Conservation (phyloP, 176 grass and related monocot species). For the Oryza officinalis region DNA sequence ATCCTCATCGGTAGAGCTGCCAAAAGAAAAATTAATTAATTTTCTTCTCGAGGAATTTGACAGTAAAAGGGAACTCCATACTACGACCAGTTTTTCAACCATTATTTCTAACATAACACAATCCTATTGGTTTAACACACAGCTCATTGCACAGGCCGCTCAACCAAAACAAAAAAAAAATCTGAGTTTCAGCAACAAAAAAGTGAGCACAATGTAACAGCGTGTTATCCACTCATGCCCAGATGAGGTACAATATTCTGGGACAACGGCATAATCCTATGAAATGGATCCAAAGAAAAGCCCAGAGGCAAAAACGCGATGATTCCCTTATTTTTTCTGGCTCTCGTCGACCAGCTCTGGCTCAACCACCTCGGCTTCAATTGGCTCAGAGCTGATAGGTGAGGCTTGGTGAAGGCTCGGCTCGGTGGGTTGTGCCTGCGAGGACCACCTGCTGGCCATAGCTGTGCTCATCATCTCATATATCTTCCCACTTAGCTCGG, state of each 20-base stretch:
- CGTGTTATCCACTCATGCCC: background rate
- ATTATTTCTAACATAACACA: background rate
- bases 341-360: slow-evolving; percentile 39
- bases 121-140: background rate
- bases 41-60: too few relatives aligned
- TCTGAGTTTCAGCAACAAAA: background rate
- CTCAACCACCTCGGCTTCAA: slow-evolving; percentile 81
- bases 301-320: background rate
- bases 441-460: slow-evolving; percentile 59
- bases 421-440: slow-evolving; percentile 19
- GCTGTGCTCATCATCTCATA: slow-evolving; percentile 88
- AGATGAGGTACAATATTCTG: background rate
- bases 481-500: slow-evolving; percentile 77
- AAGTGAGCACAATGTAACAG: background rate
- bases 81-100: too few relatives aligned
- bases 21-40: too few relatives aligned
- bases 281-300: background rate
- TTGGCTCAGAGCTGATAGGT: slow-evolving; percentile 19
- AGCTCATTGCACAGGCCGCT: slow-evolving; percentile 5
- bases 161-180: background rate
- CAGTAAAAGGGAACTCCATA: too few relatives aligned
- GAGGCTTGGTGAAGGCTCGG: background rate
- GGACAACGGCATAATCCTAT: background rate
- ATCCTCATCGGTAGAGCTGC: too few relatives aligned
- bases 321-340: slow-evolving; percentile 54